Percentiles rank a stretch among this genome's conserved stretches.
phyloP scores from a whole-genome alignment of 1,139 yeast genomes.

The Hansenula lynferdii region DNA sequence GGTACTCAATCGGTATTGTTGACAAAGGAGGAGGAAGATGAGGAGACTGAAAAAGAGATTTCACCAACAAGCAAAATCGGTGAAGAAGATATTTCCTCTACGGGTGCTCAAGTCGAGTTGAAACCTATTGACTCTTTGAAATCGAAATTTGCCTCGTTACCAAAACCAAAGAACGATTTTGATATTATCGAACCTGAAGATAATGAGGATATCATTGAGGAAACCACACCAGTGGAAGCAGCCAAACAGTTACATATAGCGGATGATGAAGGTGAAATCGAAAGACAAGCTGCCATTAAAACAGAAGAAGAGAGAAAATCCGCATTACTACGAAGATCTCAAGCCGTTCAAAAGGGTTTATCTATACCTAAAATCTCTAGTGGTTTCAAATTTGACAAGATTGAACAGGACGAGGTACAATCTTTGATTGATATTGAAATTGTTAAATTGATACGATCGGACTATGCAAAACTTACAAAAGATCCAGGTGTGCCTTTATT shows the following conservation, averaged over 20 bases:
- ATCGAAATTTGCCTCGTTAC: slow-evolving; percentile 36
- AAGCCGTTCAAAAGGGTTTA: slow-evolving; percentile 45
- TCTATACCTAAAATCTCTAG: slow-evolving; percentile 40
- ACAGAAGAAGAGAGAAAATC: slow-evolving; percentile 21
- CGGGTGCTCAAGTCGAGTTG: too few relatives aligned
- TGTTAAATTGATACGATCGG: slow-evolving; percentile 40
- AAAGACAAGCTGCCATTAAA: slow-evolving; percentile 21
- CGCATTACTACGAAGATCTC: slow-evolving; percentile 37
- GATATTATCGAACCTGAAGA: slow-evolving; percentile 39
- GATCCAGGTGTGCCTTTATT: slow-evolving; percentile 26
- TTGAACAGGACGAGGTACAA: slow-evolving; percentile 12
- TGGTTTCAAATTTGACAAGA: slow-evolving; percentile 4
- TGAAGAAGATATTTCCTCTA: too few relatives aligned
- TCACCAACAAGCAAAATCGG: not conserved
- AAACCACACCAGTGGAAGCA: slow-evolving; percentile 8
- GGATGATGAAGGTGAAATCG: slow-evolving; percentile 34
- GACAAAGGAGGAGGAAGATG: slow-evolving; percentile 47
- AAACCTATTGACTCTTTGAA: slow-evolving; percentile 5
- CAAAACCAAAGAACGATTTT: slow-evolving; percentile 55
- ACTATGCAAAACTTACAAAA: slow-evolving; percentile 30
- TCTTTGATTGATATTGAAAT: slow-evolving; percentile 34
- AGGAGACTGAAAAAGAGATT: slow-evolving; percentile 23
- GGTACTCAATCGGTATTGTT: slow-evolving; percentile 39
- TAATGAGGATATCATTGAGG: slow-evolving; percentile 18
- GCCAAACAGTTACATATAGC: slow-evolving; percentile 11